Conservation (phyloP, 1,284 basidiomycete genomes). For the Mycocalia duriaeana region DNA sequence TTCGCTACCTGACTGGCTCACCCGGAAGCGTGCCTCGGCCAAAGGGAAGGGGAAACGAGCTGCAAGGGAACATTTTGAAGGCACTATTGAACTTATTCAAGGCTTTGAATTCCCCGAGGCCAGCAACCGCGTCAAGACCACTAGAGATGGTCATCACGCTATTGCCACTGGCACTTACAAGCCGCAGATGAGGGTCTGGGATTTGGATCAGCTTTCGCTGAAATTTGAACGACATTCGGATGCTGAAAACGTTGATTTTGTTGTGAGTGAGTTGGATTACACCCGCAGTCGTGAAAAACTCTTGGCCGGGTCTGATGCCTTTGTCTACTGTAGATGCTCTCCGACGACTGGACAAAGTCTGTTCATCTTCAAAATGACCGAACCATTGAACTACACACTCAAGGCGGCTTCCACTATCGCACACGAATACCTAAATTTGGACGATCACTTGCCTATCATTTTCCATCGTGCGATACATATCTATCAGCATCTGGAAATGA, state of each 20-base stretch:
- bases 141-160: slow-evolving; percentile 87
- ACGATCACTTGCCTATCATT: slow-evolving; percentile 87
- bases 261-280: slow-evolving; percentile 67
- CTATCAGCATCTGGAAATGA: slow-evolving; percentile 78
- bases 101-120: slow-evolving; percentile 98
- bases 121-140: slow-evolving; percentile 87
- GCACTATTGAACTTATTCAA: slow-evolving; percentile 84
- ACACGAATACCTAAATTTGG: slow-evolving; percentile 94
- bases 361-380: slow-evolving; percentile 95
- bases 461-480: slow-evolving; percentile 78
- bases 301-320: slow-evolving; percentile 2
- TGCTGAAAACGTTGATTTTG: slow-evolving; percentile 96
- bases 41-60: slow-evolving; percentile 63
- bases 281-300: neutral
- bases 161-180: slow-evolving; percentile 98
- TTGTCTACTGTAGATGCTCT: slow-evolving; percentile 67
- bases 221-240: slow-evolving; percentile 98
- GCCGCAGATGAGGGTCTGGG: slow-evolving; percentile 95
- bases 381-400: slow-evolving; percentile 92
- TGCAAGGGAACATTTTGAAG: slow-evolving; percentile 65
- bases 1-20: slow-evolving; percentile 86
- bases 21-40: slow-evolving; percentile 54
- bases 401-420: slow-evolving; percentile 88
- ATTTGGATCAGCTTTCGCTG: slow-evolving; percentile 86
- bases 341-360: slow-evolving; percentile 99